phyloP scores from a whole-genome alignment of 768 basidiomycete genomes.

The Strobilomyces dryophilus region DNA sequence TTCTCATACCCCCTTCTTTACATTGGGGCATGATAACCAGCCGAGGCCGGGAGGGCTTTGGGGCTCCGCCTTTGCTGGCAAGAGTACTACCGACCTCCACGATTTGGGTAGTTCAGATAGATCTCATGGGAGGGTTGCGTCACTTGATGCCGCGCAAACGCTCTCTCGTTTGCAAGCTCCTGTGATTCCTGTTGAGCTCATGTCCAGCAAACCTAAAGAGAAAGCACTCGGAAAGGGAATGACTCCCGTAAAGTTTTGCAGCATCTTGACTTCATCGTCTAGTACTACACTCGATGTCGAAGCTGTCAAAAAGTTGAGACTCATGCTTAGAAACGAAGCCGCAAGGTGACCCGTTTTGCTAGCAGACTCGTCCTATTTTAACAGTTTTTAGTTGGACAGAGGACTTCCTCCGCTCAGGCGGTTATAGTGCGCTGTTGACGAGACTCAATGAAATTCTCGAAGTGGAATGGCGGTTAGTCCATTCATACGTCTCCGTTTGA shows the following conservation, averaged over 20 bases:
- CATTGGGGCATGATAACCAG: conserved; percentile 34
- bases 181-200: conserved; percentile 33
- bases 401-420: conserved; percentile 77
- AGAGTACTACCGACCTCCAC: conserved; percentile 30
- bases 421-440: conserved; percentile 80
- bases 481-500: background rate
- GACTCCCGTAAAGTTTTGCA: conserved; percentile 64
- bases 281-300: conserved; percentile 82
- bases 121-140: conserved; percentile 54
- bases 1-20: conserved; percentile 39
- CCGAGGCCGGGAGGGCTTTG: conserved; percentile 23
- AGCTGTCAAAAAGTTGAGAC: conserved; percentile 78
- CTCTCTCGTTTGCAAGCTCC: conserved; percentile 54
- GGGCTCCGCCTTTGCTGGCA: conserved; percentile 26
- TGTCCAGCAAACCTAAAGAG: conserved; percentile 45
- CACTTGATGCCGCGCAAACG: conserved; percentile 51
- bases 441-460: conserved; percentile 88
- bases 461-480: conserved; percentile 91
- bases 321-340: conserved; percentile 88
- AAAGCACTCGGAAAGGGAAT: conserved; percentile 51
- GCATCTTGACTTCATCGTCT: conserved; percentile 60
- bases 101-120: conserved; percentile 26
- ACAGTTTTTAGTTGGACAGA: conserved; percentile 71
- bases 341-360: conserved; percentile 52
- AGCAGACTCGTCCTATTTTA: background rate